Percentiles rank a stretch among this genome's conserved stretches.
phyloP scores from a whole-genome alignment of 306 rosid genomes.

The Elaeagnus macrophylla region DNA sequence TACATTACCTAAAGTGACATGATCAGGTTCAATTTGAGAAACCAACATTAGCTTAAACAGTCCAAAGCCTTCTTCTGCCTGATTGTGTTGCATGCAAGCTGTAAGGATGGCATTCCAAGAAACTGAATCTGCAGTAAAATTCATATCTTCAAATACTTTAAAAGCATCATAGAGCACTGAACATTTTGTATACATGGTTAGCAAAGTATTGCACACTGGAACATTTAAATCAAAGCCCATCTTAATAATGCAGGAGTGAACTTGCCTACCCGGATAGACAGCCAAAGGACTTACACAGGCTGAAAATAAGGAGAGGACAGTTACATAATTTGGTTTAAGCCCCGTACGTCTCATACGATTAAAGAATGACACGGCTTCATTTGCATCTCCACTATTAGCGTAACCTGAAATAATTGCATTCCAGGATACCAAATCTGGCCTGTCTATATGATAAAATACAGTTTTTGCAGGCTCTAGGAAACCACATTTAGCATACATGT shows the following conservation, averaged over 20 bases:
- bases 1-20: constrained; percentile 45
- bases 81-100: constrained; percentile 52
- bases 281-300: constrained; percentile 43
- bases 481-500: constrained; percentile 69
- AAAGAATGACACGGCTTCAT: constrained; percentile 48
- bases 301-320: constrained; percentile 50
- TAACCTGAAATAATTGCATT: constrained; percentile 64
- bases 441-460: constrained; percentile 45
- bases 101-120: constrained; percentile 75
- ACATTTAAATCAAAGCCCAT: constrained; percentile 35
- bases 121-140: constrained; percentile 36
- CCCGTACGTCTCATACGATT: constrained; percentile 37
- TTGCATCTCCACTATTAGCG: constrained; percentile 32
- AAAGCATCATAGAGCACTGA: constrained; percentile 47
- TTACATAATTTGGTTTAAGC: constrained; percentile 44
- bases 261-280: constrained; percentile 53
- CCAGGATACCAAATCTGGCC: constrained; percentile 68
- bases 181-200: constrained; percentile 65
- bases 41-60: constrained; percentile 41
- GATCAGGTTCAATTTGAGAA: constrained; percentile 47
- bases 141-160: constrained; percentile 33
- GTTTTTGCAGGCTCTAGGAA: constrained; percentile 37
- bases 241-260: constrained; percentile 49
- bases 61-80: constrained; percentile 44
- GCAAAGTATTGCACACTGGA: constrained; percentile 45